phyloP scores from a whole-genome alignment of 495 filamentous ascomycete genomes.

The Penicillium paradoxum region DNA sequence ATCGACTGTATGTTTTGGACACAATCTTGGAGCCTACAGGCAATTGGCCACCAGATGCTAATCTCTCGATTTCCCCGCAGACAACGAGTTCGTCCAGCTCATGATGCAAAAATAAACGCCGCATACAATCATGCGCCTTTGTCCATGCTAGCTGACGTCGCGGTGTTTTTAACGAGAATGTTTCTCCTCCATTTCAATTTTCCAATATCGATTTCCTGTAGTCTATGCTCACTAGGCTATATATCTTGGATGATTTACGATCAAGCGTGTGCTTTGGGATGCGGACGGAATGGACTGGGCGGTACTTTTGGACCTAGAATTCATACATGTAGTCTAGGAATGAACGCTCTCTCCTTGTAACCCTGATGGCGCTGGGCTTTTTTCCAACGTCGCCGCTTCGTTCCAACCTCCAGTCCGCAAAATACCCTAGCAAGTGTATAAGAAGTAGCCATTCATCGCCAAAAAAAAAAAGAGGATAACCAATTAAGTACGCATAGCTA shows the following conservation, averaged over 20 bases:
- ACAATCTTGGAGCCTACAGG: background rate
- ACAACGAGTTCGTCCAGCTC: constrained; percentile 99
- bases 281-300: constrained; percentile 14
- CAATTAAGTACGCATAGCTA: constrained; percentile 5
- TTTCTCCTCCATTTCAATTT: constrained; percentile 23
- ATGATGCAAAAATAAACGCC: constrained; percentile 98
- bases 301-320: constrained; percentile 9
- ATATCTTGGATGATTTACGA: constrained; percentile 27
- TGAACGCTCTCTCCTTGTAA: background rate
- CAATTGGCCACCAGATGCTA: constrained; percentile 2
- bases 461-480: background rate
- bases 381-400: background rate
- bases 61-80: constrained; percentile 42
- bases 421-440: background rate
- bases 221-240: constrained; percentile 25
- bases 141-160: constrained; percentile 33
- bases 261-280: constrained; percentile 28
- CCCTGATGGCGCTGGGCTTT: background rate
- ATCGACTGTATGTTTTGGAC: constrained; percentile 73
- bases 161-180: constrained; percentile 21
- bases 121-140: constrained; percentile 21
- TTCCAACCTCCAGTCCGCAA: background rate
- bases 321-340: constrained; percentile 3
- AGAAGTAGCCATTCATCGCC: background rate
- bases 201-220: constrained; percentile 29